phyloP scores from a whole-genome alignment of 1,284 basidiomycete species.

The Trametes pubescens region DNA sequence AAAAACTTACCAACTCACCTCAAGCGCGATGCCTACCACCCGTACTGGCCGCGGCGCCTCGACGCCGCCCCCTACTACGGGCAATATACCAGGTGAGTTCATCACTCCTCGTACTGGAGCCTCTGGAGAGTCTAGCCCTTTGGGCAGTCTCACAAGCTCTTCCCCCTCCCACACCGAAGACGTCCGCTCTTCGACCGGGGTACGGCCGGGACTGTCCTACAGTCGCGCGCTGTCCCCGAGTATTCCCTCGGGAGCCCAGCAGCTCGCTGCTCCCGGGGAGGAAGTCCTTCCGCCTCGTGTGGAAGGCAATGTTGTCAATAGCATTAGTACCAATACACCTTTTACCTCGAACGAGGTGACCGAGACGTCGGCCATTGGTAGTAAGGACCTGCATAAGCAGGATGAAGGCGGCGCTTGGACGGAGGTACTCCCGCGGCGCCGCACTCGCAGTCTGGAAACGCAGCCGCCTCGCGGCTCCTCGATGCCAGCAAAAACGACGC shows the following conservation, averaged over 20 bases:
- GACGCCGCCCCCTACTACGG: too few relatives aligned
- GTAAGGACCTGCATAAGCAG: not conserved
- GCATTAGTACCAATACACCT: not conserved
- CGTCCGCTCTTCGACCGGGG: too few relatives aligned
- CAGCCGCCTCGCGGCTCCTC: not conserved
- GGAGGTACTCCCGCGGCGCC: not conserved
- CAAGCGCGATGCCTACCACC: too few relatives aligned
- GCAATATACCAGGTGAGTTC: too few relatives aligned
- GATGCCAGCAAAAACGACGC: too few relatives aligned
- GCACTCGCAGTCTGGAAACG: not conserved
- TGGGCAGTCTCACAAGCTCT: too few relatives aligned
- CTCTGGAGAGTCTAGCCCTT: too few relatives aligned
- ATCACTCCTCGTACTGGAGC: too few relatives aligned
- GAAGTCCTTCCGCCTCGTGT: not conserved
- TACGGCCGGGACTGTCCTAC: conserved; percentile 12
- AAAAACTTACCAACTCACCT: too few relatives aligned
- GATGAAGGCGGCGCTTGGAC: not conserved
- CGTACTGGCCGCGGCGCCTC: too few relatives aligned
- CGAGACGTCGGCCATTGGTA: conserved; percentile 1
- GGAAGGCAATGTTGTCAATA: not conserved
- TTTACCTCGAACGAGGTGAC: not conserved
- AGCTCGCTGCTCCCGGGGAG: conserved; percentile 3
- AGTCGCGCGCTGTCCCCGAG: conserved; percentile 10
- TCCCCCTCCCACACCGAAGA: too few relatives aligned
- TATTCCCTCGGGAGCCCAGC: not conserved